Conservation (phyloP, 2,329 filamentous ascomycete genomes). For the Colletotrichum spaethianum region DNA sequence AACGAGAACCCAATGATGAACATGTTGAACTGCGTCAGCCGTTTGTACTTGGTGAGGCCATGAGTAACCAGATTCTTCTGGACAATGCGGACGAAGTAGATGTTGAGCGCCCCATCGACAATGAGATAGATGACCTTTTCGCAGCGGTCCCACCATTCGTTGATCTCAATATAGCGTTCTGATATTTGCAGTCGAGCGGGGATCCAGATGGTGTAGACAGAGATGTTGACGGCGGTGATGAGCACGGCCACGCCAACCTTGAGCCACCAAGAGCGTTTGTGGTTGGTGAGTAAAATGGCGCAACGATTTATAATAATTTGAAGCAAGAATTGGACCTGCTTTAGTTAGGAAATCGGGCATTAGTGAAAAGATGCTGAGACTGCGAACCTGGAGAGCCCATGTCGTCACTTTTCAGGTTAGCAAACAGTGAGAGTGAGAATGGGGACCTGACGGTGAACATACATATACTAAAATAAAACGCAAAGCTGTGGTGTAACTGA, state of each 20-base stretch:
- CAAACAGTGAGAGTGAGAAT: background rate
- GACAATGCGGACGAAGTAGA: slow-evolving; percentile 60
- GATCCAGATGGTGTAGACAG: slow-evolving; percentile 69
- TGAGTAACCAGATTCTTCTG: slow-evolving; percentile 39
- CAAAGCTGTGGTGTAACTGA: slow-evolving; percentile 16
- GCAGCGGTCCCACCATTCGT: slow-evolving; percentile 66
- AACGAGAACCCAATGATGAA: slow-evolving; percentile 60
- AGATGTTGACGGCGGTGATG: slow-evolving; percentile 66
- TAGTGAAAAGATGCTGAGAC: background rate
- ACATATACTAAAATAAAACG: slow-evolving; percentile 41
- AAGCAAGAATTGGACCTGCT: slow-evolving; percentile 63
- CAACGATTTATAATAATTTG: slow-evolving; percentile 70
- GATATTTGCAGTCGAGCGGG: slow-evolving; percentile 62
- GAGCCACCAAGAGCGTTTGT: slow-evolving; percentile 52
- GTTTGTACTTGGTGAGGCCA: slow-evolving; percentile 61
- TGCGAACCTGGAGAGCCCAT: slow-evolving; percentile 53
- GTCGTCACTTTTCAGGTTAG: slow-evolving; percentile 45
- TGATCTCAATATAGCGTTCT: slow-evolving; percentile 58
- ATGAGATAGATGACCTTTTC: slow-evolving; percentile 67
- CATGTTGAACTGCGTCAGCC: slow-evolving; percentile 60
- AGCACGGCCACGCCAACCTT: slow-evolving; percentile 61
- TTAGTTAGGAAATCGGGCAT: background rate
- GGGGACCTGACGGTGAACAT: background rate
- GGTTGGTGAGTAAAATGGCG: slow-evolving; percentile 59
- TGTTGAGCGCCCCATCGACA: slow-evolving; percentile 63